A percentile compares a stretch with the other conserved stretches of the same genome.
These are phyloP conservation scores for Osmozyma mogii DNA, from an alignment of 805 yeast genomes.

Conservation along the genomic window DNA sequence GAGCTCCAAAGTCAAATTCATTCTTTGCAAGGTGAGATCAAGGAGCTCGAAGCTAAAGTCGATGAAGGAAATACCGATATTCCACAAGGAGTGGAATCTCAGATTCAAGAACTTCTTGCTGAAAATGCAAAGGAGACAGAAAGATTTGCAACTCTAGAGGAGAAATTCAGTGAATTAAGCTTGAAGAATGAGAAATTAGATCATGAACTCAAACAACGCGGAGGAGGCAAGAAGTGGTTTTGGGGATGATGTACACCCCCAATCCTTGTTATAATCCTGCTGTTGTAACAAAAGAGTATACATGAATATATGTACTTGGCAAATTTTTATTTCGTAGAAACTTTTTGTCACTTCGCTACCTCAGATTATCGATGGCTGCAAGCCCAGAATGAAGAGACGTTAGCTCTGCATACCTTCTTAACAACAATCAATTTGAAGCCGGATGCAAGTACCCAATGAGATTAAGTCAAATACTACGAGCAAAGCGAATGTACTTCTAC, in stretches of 20 bases:
- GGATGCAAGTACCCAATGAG: too few relatives aligned
- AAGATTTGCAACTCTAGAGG: conserved; percentile 30
- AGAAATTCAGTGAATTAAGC: conserved; percentile 22
- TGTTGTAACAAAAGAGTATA: too few relatives aligned
- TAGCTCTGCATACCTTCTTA: too few relatives aligned
- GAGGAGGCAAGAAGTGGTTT: conserved; percentile 23
- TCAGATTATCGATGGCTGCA: too few relatives aligned
- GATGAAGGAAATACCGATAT: conserved; percentile 14
- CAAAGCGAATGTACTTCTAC: too few relatives aligned
- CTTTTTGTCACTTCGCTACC: too few relatives aligned
- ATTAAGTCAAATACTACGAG: too few relatives aligned
- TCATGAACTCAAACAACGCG: conserved; percentile 13
- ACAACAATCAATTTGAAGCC: too few relatives aligned
- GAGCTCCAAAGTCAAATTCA: conserved; percentile 44
- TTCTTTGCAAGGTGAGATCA: conserved; percentile 19
- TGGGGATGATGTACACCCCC: conserved; percentile 6
- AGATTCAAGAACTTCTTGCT: conserved; percentile 27
- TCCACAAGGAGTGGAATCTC: conserved; percentile 30
- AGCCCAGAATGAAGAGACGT: too few relatives aligned
- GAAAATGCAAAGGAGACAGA: conserved; percentile 34
- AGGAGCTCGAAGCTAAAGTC: conserved; percentile 36
- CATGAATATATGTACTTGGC: too few relatives aligned
- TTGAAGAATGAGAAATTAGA: conserved; percentile 19
- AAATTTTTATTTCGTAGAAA: too few relatives aligned
- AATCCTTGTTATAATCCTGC: too few relatives aligned